Evolutionary conservation across 805 yeast species (phyloP).

Genomic region (Wickerhamiella azymoides): DNA sequence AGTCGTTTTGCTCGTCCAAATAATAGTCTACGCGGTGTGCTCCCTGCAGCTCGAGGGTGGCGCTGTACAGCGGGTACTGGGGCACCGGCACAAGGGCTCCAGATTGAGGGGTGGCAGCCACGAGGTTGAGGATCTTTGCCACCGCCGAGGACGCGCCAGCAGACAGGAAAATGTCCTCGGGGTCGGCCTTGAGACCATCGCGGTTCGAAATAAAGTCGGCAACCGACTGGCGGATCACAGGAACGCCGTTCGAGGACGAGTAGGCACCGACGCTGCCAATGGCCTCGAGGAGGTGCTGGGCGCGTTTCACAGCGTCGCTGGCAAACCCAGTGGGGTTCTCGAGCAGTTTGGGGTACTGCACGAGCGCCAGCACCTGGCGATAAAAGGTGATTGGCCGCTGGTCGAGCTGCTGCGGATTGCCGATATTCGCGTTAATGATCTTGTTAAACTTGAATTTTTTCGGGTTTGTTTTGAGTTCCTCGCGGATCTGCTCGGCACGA

Average conservation of each 20-base stretch:
- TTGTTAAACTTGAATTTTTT: constrained; percentile 57
- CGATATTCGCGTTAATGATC: constrained; percentile 85
- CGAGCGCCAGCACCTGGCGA: constrained; percentile 72
- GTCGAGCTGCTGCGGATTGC: constrained; percentile 94
- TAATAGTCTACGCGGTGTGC: constrained; percentile 78
- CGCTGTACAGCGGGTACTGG: constrained; percentile 94
- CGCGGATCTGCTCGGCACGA: constrained; percentile 72
- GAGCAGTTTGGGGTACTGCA: constrained; percentile 72
- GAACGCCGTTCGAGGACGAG: constrained; percentile 83
- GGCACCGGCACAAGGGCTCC: constrained; percentile 85
- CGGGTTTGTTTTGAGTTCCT: constrained; percentile 39
- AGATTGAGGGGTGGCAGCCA: constrained; percentile 55
- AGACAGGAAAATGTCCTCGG: constrained; percentile 69
- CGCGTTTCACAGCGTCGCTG: constrained; percentile 60
- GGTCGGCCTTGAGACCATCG: constrained; percentile 58
- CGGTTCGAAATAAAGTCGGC: constrained; percentile 68
- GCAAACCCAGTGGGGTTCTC: constrained; percentile 24
- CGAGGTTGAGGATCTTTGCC: constrained; percentile 54
- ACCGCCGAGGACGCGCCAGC: constrained; percentile 95
- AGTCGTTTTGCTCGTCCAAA: constrained; percentile 61
- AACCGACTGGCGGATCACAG: constrained; percentile 55
- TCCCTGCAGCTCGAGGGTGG: constrained; percentile 74
- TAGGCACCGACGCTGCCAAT: constrained; percentile 89
- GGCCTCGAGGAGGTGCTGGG: constrained; percentile 41
- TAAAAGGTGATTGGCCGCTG: constrained; percentile 93